Conservation (phyloP, 352 stramenopile species). For the Phytophthora citricola region DNA sequence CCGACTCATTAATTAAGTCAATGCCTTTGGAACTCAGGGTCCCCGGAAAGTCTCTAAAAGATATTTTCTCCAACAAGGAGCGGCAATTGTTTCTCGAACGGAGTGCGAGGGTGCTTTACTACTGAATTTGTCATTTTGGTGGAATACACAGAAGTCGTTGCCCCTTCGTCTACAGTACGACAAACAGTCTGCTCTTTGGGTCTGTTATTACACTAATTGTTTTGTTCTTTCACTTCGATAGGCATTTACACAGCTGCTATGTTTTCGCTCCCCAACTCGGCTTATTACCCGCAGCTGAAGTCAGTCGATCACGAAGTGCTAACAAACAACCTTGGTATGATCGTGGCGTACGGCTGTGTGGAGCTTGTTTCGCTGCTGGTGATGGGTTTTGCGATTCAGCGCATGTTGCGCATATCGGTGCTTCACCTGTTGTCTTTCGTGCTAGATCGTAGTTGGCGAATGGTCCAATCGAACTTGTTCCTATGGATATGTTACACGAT, state of each 20-base stretch:
- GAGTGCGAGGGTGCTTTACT: background rate
- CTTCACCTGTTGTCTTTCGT: background rate
- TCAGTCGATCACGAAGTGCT: background rate
- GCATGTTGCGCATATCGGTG: background rate
- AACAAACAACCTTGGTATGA: background rate
- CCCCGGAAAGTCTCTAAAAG: background rate
- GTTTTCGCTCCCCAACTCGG: background rate
- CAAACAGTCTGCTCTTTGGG: too few species aligned
- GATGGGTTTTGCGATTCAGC: background rate
- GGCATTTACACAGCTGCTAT: background rate
- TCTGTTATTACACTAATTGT: too few species aligned
- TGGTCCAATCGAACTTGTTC: background rate
- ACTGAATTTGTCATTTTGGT: slow-evolving; percentile 3
- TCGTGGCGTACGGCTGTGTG: background rate
- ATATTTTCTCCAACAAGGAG: background rate
- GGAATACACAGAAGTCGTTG: background rate
- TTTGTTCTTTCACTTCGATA: too few species aligned
- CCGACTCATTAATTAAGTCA: background rate
- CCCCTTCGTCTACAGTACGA: background rate
- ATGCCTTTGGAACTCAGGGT: background rate
- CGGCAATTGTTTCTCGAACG: background rate
- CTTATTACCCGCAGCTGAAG: background rate
- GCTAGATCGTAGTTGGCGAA: background rate
- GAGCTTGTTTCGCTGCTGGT: background rate
- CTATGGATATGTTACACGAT: background rate